Evolutionary conservation across 106 monocot genomes (phyloP), one percentile per base, ranked within the genome.

Genomic region (Phalaenopsis aphrodite): DNA sequence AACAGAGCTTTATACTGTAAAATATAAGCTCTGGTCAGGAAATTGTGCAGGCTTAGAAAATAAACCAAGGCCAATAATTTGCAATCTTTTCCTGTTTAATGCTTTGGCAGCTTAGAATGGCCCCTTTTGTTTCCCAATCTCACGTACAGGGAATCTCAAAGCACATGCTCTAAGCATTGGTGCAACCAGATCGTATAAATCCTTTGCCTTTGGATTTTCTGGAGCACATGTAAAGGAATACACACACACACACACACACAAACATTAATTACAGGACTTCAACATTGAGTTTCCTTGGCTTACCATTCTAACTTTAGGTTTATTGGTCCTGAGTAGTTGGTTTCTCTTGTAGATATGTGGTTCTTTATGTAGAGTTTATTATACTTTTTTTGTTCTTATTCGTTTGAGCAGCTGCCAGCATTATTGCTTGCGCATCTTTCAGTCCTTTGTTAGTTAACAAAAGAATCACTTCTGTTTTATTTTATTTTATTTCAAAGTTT

Each of bases 81-180:
- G 43, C 43, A 15, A 3, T 15, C 42, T 43, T 74, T 74, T 41
- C 74, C 18, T 43, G 7, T 74, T 14, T 16, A 42, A 42, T 74
- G 43, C 10, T 74, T 38, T 45, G 74, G 43, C 74, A 74, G 74
- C 74, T 74, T 74, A 43, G 30, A 39, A 8, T 47, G 49, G 76
- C 52, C 76, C 76, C 46, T 76, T 24, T 30, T 76, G 76, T 52
- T 74, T 19, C 76, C 76, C 21, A 76, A 49, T 52, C 14, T 76
- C 76, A 2, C 10, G 52, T 24, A 23, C 76, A 36, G 24, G 23
- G 14, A 49, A 76, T 15, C 8, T 36, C 12, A 76, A 52, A 48
- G 30, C 76, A 76, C 76, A 49, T 76, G 76, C 46, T 76, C 10
- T 76, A 48, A 75, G 43, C 43, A 45, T 19, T 8, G 7, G 45